A percentile compares a stretch with the other conserved stretches of the same genome.
Conservation (phyloP, 1,139 yeast genomes). For the Blastobotrys capitulatus region DNA sequence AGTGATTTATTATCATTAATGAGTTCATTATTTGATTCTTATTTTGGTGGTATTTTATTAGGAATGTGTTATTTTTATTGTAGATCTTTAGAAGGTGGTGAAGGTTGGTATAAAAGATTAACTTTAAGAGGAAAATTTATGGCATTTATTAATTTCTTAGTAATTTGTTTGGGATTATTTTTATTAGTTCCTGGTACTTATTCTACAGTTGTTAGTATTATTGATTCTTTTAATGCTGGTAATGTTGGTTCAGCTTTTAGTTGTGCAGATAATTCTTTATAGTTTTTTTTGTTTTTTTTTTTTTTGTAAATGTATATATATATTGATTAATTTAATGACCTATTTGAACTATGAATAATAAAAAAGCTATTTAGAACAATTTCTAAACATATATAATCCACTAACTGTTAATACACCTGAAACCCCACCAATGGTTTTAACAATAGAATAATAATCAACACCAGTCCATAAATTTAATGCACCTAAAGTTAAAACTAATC, state of each 20-base stretch:
- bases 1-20: conserved; percentile 52
- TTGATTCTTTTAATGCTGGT: conserved; percentile 43
- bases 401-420: background rate
- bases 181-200: conserved; percentile 57
- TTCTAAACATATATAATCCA: background rate
- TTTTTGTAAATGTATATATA: too few relatives aligned
- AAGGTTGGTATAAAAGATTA: conserved; percentile 22
- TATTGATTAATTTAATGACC: too few relatives aligned
- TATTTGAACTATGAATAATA: too few relatives aligned
- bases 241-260: conserved; percentile 47
- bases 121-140: conserved; percentile 12
- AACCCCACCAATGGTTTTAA: background rate
- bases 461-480: background rate
- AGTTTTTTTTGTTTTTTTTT: background rate
- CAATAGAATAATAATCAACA: background rate
- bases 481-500: background rate
- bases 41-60: conserved; percentile 64
- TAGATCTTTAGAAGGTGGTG: conserved; percentile 25
- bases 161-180: conserved; percentile 43
- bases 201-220: conserved; percentile 49
- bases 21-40: conserved; percentile 60
- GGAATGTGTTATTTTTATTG: conserved; percentile 50
- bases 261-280: conserved; percentile 30
- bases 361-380: too few relatives aligned
- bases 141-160: conserved; percentile 31